These are phyloP conservation scores for Furcasterigmium furcatum DNA, from an alignment of 2,329 filamentous ascomycete genomes.

Conservation along the genomic window DNA sequence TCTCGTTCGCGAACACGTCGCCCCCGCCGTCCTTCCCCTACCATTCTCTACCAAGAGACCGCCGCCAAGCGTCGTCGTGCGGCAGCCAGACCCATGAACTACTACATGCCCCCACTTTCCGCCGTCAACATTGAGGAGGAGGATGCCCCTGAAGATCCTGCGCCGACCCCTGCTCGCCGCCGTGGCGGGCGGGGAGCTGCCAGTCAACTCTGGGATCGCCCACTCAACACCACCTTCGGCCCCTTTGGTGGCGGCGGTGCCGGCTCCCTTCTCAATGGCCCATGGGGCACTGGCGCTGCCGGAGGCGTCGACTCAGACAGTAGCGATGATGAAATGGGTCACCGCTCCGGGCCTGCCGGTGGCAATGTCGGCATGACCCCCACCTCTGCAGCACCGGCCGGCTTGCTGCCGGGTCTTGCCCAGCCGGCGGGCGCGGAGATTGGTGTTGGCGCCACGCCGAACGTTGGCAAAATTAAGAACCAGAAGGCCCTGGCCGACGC, in stretches of 20 bases:
- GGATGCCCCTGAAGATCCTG: conserved; percentile 65
- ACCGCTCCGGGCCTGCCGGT: conserved; percentile 48
- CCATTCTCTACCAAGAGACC: conserved; percentile 57
- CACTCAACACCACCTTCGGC: conserved; percentile 83
- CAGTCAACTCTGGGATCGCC: conserved; percentile 67
- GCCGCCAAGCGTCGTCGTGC: conserved; percentile 48
- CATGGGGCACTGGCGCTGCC: conserved; percentile 69
- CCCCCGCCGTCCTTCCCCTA: conserved; percentile 47
- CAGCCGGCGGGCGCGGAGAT: conserved; percentile 21
- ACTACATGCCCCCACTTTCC: conserved; percentile 74
- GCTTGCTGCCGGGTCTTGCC: conserved; percentile 37
- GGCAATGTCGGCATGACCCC: conserved; percentile 64
- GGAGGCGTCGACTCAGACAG: conserved; percentile 90
- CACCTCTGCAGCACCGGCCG: conserved; percentile 43
- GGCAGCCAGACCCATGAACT: conserved; percentile 70
- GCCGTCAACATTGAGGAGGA: conserved; percentile 66
- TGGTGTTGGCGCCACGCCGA: conserved; percentile 56
- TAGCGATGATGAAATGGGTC: conserved; percentile 85
- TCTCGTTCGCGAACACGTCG: conserved; percentile 43
- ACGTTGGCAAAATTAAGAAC: conserved; percentile 91
- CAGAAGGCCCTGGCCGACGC: conserved; percentile 89
- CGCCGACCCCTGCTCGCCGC: conserved; percentile 66
- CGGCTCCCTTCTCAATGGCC: conserved; percentile 68
- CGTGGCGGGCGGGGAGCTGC: conserved; percentile 62
- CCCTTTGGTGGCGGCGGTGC: conserved; percentile 86